Evolutionary conservation across 768 basidiomycete genomes (phyloP), one percentile per base, ranked within the genome.

Genomic region (Clitopilus hobsonii): DNA sequence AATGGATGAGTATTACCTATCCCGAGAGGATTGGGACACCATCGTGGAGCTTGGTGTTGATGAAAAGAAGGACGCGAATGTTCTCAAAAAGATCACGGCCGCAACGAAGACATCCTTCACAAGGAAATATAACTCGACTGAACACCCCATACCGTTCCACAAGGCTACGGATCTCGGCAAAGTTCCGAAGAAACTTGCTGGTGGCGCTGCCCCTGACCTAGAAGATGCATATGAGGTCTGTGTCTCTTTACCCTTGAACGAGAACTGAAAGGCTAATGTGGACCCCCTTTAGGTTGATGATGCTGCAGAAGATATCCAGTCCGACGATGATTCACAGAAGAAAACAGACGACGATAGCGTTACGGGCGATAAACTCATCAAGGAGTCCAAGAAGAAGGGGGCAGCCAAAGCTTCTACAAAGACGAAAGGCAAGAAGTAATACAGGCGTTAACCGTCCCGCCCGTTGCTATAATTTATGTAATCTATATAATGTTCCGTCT

Each of bases 1-100:
- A 5, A 96, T 99, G 94, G 97, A 98, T 67, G 88, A 89, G 48
- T 99, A 99, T 67, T 98, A 84, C 69, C 70, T 99, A 27, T 86
- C 86, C 2, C 91, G 89, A 59, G 97, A 98, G 25, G 96, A 98
- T 64, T 98, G 95, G 96, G 97, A 99, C 63, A 87, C 93, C 8
- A 77, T 98, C 52, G 82, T 98, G 52, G 96, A 98, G 66, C 80
- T 99, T 7, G 97, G 96, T 0, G 81, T 99, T 6, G 97, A 84
- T 55, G 79, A 88, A 5, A 80, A 85, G 64, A 83, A 81, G 55
- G 91, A 91, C 49, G 89, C 89, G 0, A 5, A 72, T 1, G 79
- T 96, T 10, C 70, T 90, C 63, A 97, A 96, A 76, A 89, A 88
- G 71, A 92, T 99, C 26, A 73, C 91, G 0, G 62, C 87, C 0